Conservation (phyloP, 2,329 filamentous ascomycete genomes). For the Davidsoniella eucalypti region DNA sequence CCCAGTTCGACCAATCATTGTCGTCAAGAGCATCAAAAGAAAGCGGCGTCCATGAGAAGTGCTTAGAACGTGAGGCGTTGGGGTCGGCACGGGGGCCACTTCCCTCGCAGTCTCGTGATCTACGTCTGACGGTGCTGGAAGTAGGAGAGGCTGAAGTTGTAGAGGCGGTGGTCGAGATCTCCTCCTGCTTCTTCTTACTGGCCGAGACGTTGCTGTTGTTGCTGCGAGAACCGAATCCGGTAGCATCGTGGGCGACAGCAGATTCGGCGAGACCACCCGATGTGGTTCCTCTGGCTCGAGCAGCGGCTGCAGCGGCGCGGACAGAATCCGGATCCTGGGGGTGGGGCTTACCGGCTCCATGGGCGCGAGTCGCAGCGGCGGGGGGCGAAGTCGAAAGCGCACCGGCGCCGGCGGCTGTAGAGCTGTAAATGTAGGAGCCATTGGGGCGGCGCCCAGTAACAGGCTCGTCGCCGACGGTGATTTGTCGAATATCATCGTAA, state of each 20-base stretch:
- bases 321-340: constrained; percentile 30
- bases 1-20: constrained; percentile 50
- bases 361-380: constrained; percentile 6
- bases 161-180: constrained; percentile 4
- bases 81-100: constrained; percentile 13
- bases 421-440: constrained; percentile 12
- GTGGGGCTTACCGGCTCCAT: constrained; percentile 10
- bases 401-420: background rate
- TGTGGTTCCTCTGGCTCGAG: constrained; percentile 22
- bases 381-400: background rate
- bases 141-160: constrained; percentile 10
- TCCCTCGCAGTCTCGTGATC: constrained; percentile 8
- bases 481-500: constrained; percentile 85
- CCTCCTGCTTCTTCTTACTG: background rate
- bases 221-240: background rate
- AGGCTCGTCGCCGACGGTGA: constrained; percentile 87
- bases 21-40: constrained; percentile 41
- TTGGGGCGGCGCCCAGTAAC: constrained; percentile 34
- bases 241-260: constrained; percentile 10
- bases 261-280: constrained; percentile 10
- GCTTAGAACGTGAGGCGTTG: constrained; percentile 30
- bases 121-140: constrained; percentile 5
- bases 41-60: constrained; percentile 43
- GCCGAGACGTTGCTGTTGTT: background rate
- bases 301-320: constrained; percentile 23